Base-by-base conservation (phyloP, 2,329 filamentous ascomycete species). In the Arthrocladium fulminans region DNA sequence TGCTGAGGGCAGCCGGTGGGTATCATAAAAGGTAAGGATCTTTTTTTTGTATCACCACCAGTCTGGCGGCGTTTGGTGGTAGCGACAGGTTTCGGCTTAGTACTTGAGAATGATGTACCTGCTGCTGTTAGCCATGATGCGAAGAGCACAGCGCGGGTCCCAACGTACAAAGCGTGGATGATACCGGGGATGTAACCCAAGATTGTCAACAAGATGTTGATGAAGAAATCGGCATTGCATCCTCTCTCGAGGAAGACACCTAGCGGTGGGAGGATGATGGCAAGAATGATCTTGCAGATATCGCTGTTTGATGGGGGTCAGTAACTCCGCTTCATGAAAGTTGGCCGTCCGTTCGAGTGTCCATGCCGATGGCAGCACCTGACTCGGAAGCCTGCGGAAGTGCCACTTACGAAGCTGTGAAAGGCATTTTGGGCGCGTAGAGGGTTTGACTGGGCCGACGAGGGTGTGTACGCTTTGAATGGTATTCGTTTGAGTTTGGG, bases 211-310 rank as follows among this genome's bases (percentile, higher is more conserved):
- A 88, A 77, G 69, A 94, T 86, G 82, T 94, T 94, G 80, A 95
- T 94, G 70, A 90, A 75, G 63, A 95, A 75, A 66, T 94, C 86
- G 58, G 83, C 80, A 65, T 83, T 83, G 73, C 88, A 94, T 62
- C 88, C 88, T 60, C 84, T 81, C 83, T 95, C 88, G 59, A 95
- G 85, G 79, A 94, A 92, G 67, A 95, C 88, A 73, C 88, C 88
- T 48, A 95, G 72, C 65, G 88, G 88, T 49, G 88, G 88, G 57
- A 95, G 80, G 73, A 95, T 73, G 75, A 95, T 75, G 75, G 88
- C 88, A 72, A 94, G 77, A 71, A 94, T 78, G 75, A 86, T 84
- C 73, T 86, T 86, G 79, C 81, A 81, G 71, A 86, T 42, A 48
- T 42, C 46, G 34, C 39, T 43, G 37, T 39, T 13, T n/a, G 19